Evolutionary conservation across 2,329 filamentous ascomycete species (phyloP), one percentile per base, ranked within the genome.

Genomic region (Fusarium sp.): DNA sequence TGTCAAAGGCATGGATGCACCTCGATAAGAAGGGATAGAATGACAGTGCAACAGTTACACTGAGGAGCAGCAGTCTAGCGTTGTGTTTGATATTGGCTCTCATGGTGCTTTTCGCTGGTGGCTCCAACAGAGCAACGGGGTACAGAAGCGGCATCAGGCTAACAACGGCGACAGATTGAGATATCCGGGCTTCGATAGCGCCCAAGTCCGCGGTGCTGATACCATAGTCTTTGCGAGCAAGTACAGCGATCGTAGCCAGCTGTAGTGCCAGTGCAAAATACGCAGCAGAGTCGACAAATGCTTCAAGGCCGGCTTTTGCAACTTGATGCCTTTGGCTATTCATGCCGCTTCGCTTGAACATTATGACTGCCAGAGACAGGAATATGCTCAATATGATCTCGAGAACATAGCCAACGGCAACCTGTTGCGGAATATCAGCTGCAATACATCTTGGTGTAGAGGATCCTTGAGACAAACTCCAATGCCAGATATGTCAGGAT

Each of bases 21-120:
- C 72, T 69, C 7, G 75, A 78, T 11, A 80, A 28, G 24, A 80
- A 80, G 1, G 75, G 74, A 30, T 77, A 77, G 36, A 78, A 78
- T 2, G 73, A 78, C 8, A 78, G 20, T 5, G 68, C 59, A 12
- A 70, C 45, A 7, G 59, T 67, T 17, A 58, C 11, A 30, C 42
- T 69, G 12, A 77, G 42, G 10, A 75, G 51, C 8, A 74, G 24
- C 6, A 75, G 10, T 11, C 67, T 61, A 2, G 62, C 36, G 30
- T 66, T 75, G 28, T 77, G 63, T 15, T 56, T 39, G 6, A 57
- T 47, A n/a, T 47, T 56, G 8, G 38, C 57, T 22, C 26, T 48
- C 3, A 8, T 4, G 13, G 7, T 50, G 22, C 24, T 41, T 14
- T 32, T 55, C 17, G 14, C 30, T 14, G 8, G 8, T 22, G 57